Conservation (phyloP, 1,139 yeast species). For the Suhomyces guaymorum region DNA sequence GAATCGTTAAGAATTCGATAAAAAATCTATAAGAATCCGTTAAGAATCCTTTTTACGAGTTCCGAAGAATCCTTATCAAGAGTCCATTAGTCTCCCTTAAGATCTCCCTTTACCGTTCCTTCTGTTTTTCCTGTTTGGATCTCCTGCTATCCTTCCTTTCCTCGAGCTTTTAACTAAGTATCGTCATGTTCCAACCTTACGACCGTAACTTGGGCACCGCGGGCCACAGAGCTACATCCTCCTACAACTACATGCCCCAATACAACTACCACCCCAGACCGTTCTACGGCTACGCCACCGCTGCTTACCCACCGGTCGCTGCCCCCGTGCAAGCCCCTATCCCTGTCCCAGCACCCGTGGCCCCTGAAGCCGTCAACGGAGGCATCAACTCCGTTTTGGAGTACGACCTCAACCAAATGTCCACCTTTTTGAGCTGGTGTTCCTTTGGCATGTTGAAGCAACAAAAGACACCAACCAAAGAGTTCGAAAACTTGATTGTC, state of each 20-base stretch:
- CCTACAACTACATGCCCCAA: constrained; percentile 29
- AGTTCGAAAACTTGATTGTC: constrained; percentile 60
- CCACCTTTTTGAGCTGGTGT: constrained; percentile 70
- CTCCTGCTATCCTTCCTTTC: too few species aligned
- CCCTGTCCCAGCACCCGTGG: constrained; percentile 16
- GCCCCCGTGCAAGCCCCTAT: constrained; percentile 15
- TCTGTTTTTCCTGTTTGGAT: neutral
- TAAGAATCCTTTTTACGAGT: too few species aligned
- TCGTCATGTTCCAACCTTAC: constrained; percentile 18
- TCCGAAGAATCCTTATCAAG: too few species aligned
- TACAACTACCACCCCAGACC: constrained; percentile 16
- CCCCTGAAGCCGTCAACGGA: constrained; percentile 47
- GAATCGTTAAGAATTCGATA: too few species aligned
- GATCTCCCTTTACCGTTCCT: neutral
- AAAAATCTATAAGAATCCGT: too few species aligned
- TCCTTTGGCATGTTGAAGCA: constrained; percentile 61
- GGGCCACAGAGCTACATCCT: constrained; percentile 40
- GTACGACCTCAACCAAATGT: constrained; percentile 75
- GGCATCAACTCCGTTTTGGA: constrained; percentile 80
- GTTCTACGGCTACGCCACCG: constrained; percentile 14
- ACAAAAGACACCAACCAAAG: constrained; percentile 49
- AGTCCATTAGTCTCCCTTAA: too few species aligned
- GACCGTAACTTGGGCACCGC: constrained; percentile 37
- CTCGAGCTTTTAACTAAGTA: constrained; percentile 17
- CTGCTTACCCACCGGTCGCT: too few species aligned